These are phyloP conservation scores for Pythium aquatile DNA, from an alignment of 352 stramenopile genomes.

Conservation along the genomic window DNA sequence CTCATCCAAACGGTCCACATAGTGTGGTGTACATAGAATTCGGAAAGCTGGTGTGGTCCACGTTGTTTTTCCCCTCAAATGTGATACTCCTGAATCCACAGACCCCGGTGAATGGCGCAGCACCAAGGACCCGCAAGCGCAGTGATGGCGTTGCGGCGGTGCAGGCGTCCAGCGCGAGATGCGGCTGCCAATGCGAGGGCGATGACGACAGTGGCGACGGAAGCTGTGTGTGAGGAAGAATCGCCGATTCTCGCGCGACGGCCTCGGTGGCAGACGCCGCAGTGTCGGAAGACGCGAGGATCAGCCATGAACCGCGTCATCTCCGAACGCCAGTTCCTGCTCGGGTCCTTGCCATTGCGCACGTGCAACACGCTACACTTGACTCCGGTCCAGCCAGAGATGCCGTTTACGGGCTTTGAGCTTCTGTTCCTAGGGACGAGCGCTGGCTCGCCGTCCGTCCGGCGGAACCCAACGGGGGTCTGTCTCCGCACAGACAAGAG, in stretches of 20 bases:
- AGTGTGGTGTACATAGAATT: conserved; percentile 11
- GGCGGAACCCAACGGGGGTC: conserved; percentile 56
- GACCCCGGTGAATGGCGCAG: conserved; percentile 10
- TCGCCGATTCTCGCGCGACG: background rate
- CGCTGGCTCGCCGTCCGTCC: conserved; percentile 68
- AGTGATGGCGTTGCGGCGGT: background rate
- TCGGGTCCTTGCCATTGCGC: conserved; percentile 54
- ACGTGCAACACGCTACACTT: conserved; percentile 59
- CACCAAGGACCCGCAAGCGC: conserved; percentile 1
- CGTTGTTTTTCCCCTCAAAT: background rate
- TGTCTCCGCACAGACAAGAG: conserved; percentile 61
- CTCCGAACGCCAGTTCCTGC: conserved; percentile 34
- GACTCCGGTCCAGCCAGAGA: conserved; percentile 20
- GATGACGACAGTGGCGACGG: background rate
- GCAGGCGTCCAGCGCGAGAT: conserved; percentile 9
- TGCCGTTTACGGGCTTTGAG: conserved; percentile 83
- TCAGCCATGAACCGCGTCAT: conserved; percentile 30
- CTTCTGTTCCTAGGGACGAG: conserved; percentile 81
- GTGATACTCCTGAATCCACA: background rate
- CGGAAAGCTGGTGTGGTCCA: background rate
- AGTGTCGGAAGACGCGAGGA: conserved; percentile 11
- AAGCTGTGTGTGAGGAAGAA: background rate
- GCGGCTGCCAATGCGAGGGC: background rate
- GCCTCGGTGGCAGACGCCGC: conserved; percentile 23
- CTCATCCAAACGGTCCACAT: background rate